phyloP scores from a whole-genome alignment of 306 rosid species.

The Begonia loranthoides region DNA sequence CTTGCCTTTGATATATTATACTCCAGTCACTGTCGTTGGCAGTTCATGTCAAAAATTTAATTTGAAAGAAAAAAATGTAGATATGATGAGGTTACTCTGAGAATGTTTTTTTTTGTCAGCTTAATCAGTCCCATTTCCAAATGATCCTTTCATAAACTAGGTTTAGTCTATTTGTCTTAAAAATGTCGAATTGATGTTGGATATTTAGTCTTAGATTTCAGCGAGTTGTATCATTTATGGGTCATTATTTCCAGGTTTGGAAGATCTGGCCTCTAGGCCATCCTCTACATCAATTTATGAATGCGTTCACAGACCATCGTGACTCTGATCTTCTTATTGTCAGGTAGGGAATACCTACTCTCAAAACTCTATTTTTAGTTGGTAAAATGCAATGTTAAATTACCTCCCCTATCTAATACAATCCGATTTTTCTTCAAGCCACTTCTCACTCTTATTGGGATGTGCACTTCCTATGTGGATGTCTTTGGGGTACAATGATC shows the following conservation, averaged over 20 bases:
- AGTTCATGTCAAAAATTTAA: no score
- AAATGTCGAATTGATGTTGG: no score
- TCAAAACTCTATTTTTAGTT: neutral
- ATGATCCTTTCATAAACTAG: no score
- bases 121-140: no score
- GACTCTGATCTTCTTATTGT: slow-evolving; percentile 90
- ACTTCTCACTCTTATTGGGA: slow-evolving; percentile 85
- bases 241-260: slow-evolving; percentile 54
- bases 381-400: slow-evolving; percentile 7
- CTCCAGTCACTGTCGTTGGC: no score
- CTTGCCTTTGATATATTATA: no score
- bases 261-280: slow-evolving; percentile 91
- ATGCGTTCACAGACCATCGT: slow-evolving; percentile 91
- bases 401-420: slow-evolving; percentile 9
- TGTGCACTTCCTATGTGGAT: slow-evolving; percentile 93
- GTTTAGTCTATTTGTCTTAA: no score
- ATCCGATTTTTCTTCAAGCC: slow-evolving; percentile 37
- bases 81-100: no score
- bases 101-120: no score
- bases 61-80: no score
- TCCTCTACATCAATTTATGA: slow-evolving; percentile 75
- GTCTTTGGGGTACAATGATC: slow-evolving; percentile 78
- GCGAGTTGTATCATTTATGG: neutral
- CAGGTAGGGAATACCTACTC: slow-evolving; percentile 28
- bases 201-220: no score